Evolutionary conservation across 352 stramenopile species (phyloP).

Genomic region (Pseudoperonospora humuli): DNA sequence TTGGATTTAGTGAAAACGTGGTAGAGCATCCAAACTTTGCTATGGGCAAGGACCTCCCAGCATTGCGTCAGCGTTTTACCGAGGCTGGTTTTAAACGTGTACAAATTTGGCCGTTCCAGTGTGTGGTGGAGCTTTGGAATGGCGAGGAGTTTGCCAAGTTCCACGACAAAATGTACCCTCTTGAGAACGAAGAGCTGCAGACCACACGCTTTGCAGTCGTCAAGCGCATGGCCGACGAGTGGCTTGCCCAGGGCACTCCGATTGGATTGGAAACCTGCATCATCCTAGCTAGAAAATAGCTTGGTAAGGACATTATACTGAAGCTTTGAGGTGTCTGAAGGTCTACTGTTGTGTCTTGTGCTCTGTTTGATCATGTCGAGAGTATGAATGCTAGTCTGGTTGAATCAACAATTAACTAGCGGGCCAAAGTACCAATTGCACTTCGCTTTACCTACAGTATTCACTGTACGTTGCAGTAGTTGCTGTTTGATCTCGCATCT

Average conservation of each 20-base stretch:
- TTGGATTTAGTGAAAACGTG: slow-evolving; percentile 22
- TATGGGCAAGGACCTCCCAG: slow-evolving; percentile 36
- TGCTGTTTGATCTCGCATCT: too few relatives aligned
- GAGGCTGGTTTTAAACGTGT: slow-evolving; percentile 28
- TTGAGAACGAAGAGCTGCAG: slow-evolving; percentile 26
- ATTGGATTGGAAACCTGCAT: slow-evolving; percentile 54
- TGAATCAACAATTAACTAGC: too few relatives aligned
- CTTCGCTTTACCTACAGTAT: too few relatives aligned
- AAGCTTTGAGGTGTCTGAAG: slow-evolving; percentile 1
- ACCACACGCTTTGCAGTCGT: slow-evolving; percentile 22
- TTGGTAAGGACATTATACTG: background rate
- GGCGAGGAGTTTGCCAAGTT: slow-evolving; percentile 38
- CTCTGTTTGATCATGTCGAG: too few relatives aligned
- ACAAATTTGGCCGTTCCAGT: slow-evolving; percentile 44
- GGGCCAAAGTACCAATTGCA: too few relatives aligned
- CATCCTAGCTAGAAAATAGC: slow-evolving; percentile 32
- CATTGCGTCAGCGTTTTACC: slow-evolving; percentile 25
- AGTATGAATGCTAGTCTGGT: too few relatives aligned
- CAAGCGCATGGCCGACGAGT: slow-evolving; percentile 38
- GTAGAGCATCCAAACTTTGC: slow-evolving; percentile 34
- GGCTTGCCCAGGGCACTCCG: slow-evolving; percentile 36
- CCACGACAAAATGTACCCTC: slow-evolving; percentile 14
- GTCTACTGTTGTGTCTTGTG: slow-evolving; percentile 1
- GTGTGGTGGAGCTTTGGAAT: slow-evolving; percentile 41
- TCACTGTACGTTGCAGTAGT: too few relatives aligned